A percentile compares a stretch with the other conserved stretches of the same genome.
Conservation (phyloP, 139 green algal genomes). For the Eudorina sp. region DNA sequence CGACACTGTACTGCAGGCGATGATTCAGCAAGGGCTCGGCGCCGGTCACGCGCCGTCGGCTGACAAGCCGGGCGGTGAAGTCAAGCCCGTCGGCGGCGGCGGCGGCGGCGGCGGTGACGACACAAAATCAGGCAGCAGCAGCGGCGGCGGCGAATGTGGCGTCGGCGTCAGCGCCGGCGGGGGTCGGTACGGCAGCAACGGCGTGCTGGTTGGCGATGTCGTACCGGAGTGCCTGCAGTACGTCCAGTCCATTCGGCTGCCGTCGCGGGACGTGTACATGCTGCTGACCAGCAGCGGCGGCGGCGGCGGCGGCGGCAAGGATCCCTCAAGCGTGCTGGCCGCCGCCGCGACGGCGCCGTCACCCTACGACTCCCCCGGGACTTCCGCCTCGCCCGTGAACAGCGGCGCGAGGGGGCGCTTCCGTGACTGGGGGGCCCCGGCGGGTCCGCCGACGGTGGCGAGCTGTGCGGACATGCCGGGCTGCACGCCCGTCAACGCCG, state of each 20-base stretch:
- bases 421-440: no score
- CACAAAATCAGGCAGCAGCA: background rate
- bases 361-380: background rate
- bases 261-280: background rate
- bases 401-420: no score
- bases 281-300: background rate
- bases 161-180: background rate
- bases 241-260: background rate
- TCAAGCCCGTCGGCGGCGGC: background rate
- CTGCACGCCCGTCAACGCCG: background rate
- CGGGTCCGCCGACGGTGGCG: no score
- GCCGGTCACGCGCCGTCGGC: no score
- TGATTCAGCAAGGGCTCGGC: background rate
- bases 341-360: no score
- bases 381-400: background rate
- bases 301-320: background rate
- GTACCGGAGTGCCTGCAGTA: constrained; percentile 6
- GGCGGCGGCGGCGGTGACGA: background rate
- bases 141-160: background rate
- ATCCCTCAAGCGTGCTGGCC: background rate
- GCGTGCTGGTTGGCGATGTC: background rate
- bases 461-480: background rate
- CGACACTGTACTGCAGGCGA: background rate
- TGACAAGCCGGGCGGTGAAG: no score
- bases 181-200: background rate